Percentiles rank a stretch among this genome's conserved stretches.
Evolutionary conservation across 139 green algal species (phyloP).

Genomic region (Chloropicon primus): DNA sequence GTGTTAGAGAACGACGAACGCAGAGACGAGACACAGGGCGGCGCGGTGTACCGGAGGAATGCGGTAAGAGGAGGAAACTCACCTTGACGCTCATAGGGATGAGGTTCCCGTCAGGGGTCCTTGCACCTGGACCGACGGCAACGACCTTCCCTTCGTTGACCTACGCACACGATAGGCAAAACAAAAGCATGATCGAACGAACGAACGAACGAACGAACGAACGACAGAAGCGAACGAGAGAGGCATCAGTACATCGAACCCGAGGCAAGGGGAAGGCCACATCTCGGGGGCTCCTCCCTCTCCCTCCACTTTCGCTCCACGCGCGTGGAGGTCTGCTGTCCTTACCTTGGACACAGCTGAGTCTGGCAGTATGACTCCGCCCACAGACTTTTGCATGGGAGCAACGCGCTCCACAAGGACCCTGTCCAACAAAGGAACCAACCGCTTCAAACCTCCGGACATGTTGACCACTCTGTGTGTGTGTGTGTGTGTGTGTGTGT

Average conservation of each 20-base stretch:
- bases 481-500: no score
- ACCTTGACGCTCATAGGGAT: conserved; percentile 61
- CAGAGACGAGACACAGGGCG: no score
- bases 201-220: no score
- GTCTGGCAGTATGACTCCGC: conserved; percentile 89
- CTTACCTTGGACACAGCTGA: conserved; percentile 51
- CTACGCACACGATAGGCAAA: conserved; percentile 25
- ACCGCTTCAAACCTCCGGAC: conserved; percentile 17
- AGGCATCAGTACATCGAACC: no score
- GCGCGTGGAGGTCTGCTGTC: not conserved
- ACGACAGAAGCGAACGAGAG: no score
- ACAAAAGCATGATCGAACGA: not conserved
- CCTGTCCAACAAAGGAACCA: conserved; percentile 59
- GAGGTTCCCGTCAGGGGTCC: conserved; percentile 48
- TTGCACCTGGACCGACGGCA: conserved; percentile 73
- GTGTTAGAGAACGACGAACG: no score
- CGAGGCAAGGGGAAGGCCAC: no score
- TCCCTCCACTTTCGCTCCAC: not conserved
- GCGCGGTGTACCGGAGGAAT: no score
- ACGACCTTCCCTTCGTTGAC: conserved; percentile 82
- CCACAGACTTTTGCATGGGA: conserved; percentile 58
- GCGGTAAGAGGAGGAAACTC: not conserved
- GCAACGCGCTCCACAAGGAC: conserved; percentile 81
- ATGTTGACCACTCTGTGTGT: no score
- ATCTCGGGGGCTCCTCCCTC: no score